Conservation (phyloP, 2,329 filamentous ascomycete genomes). For the Fusarium protoensiforme region DNA sequence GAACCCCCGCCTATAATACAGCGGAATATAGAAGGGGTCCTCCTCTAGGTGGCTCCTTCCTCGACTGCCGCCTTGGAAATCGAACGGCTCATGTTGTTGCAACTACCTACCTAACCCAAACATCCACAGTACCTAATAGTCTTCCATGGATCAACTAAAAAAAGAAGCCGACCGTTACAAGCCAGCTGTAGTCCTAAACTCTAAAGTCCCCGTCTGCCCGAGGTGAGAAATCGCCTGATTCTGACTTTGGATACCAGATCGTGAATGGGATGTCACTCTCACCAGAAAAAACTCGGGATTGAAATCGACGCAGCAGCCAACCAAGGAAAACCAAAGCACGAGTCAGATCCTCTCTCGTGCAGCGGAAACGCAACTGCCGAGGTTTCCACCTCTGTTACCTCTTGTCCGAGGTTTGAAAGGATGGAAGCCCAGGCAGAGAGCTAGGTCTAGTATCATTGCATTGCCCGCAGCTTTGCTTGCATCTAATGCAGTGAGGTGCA, state of each 20-base stretch:
- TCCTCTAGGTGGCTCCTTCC: constrained; percentile 12
- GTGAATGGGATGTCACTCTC: background rate
- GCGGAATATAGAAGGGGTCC: constrained; percentile 19
- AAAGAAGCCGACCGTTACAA: background rate
- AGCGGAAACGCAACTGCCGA: background rate
- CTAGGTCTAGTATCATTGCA: background rate
- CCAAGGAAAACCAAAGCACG: background rate
- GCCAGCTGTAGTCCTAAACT: background rate
- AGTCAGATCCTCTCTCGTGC: background rate
- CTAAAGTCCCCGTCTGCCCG: background rate
- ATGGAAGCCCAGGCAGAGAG: background rate
- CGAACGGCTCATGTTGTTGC: background rate
- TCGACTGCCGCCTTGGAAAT: background rate
- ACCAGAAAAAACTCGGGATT: background rate
- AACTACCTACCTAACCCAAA: background rate
- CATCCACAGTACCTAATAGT: background rate
- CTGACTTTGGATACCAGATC: background rate
- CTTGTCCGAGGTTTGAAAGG: background rate
- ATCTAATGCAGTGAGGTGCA: background rate
- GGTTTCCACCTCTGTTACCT: background rate
- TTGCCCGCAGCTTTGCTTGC: background rate
- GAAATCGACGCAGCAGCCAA: background rate
- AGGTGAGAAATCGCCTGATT: background rate
- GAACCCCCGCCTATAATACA: constrained; percentile 21
- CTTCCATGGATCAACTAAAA: background rate